phyloP scores from a whole-genome alignment of 2,329 filamentous ascomycete genomes.

The Monilinia aucupariae region DNA sequence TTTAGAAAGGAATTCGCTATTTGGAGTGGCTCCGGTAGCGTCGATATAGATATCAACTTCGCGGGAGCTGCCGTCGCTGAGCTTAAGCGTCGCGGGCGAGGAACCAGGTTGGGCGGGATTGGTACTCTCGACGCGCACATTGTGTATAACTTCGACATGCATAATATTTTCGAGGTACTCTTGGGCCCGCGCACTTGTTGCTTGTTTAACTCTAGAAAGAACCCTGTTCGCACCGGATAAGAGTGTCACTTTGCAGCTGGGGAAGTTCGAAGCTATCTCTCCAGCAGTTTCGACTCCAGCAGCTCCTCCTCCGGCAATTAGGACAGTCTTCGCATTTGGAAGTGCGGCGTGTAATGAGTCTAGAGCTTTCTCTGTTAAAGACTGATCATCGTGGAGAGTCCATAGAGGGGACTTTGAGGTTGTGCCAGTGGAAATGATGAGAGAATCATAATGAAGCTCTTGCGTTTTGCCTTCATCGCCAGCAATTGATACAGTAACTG shows the following conservation, averaged over 20 bases:
- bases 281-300: constrained; percentile 45
- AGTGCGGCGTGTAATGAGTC: constrained; percentile 39
- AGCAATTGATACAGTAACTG: constrained; percentile 31
- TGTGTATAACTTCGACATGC: constrained; percentile 44
- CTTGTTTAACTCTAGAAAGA: constrained; percentile 39
- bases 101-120: constrained; percentile 30
- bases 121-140: constrained; percentile 37
- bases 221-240: constrained; percentile 39
- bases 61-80: constrained; percentile 39
- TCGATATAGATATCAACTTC: constrained; percentile 46
- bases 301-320: constrained; percentile 43
- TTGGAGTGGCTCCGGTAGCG: constrained; percentile 40
- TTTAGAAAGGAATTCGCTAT: constrained; percentile 42
- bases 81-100: constrained; percentile 35
- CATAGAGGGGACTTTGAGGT: constrained; percentile 43
- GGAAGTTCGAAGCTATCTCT: constrained; percentile 39
- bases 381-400: constrained; percentile 37
- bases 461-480: constrained; percentile 19
- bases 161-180: constrained; percentile 38
- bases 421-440: constrained; percentile 46
- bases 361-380: constrained; percentile 37
- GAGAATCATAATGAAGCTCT: constrained; percentile 39
- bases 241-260: constrained; percentile 42
- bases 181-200: constrained; percentile 41
- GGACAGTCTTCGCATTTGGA: constrained; percentile 38